Evolutionary conservation across 2,329 filamentous ascomycete species (phyloP).

Genomic region (Meredithiella fracta): DNA sequence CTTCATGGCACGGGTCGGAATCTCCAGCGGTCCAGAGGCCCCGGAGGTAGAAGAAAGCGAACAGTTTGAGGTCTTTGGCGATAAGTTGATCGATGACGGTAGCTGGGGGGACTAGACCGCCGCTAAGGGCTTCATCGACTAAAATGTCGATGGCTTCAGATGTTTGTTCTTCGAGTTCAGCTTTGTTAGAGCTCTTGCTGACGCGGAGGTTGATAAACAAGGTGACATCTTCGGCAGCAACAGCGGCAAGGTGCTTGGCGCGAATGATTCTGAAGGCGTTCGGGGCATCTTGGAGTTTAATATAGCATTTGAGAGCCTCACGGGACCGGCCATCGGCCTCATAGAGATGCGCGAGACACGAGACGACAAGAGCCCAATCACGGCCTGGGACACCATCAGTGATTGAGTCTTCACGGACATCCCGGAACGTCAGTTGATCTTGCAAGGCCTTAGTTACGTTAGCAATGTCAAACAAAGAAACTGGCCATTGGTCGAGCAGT

Average conservation of each 20-base stretch:
- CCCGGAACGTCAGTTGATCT: constrained; percentile 60
- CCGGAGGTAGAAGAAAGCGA: constrained; percentile 83
- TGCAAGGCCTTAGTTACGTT: constrained; percentile 65
- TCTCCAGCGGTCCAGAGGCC: constrained; percentile 57
- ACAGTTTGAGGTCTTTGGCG: constrained; percentile 48
- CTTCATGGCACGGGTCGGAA: neutral
- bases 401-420: constrained; percentile 58
- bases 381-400: constrained; percentile 55
- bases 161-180: constrained; percentile 64
- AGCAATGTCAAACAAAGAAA: constrained; percentile 66
- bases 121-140: constrained; percentile 67
- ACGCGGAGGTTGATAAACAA: constrained; percentile 80
- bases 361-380: constrained; percentile 83
- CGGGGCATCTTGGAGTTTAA: constrained; percentile 81
- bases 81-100: constrained; percentile 66
- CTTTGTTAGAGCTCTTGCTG: constrained; percentile 47
- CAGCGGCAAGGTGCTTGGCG: constrained; percentile 78
- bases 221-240: constrained; percentile 76
- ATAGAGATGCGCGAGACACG: constrained; percentile 69
- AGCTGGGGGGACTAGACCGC: constrained; percentile 65
- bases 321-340: constrained; percentile 64
- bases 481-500: constrained; percentile 67
- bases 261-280: constrained; percentile 72
- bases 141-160: constrained; percentile 72
- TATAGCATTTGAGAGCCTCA: constrained; percentile 78